A percentile compares a stretch with the other conserved stretches of the same genome.
These are phyloP conservation scores for Mycocentrospora acerina DNA, from an alignment of 2,329 filamentous ascomycete genomes.

Conservation along the genomic window DNA sequence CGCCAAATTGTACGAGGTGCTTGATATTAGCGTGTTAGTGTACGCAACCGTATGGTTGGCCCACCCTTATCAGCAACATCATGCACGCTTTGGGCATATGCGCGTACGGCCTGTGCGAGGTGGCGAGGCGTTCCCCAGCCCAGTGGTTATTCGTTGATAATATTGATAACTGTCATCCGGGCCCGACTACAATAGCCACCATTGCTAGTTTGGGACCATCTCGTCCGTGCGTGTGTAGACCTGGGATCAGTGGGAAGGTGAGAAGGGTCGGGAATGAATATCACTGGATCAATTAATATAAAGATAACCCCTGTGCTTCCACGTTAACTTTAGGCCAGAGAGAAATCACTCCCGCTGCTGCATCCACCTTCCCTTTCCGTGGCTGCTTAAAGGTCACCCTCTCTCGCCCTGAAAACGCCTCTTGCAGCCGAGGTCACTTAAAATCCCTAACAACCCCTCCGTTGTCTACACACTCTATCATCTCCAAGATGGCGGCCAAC, in stretches of 20 bases:
- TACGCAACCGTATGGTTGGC: slow-evolving; percentile 11
- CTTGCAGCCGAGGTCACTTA: too few species aligned
- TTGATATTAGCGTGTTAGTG: slow-evolving; percentile 11
- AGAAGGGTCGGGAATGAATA: slow-evolving; percentile 15
- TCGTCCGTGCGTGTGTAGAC: slow-evolving; percentile 16
- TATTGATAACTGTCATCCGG: slow-evolving; percentile 21
- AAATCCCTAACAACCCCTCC: not conserved
- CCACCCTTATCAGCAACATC: slow-evolving; percentile 26
- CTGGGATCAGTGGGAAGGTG: slow-evolving; percentile 9
- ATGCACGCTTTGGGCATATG: slow-evolving; percentile 16
- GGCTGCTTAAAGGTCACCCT: slow-evolving; percentile 5
- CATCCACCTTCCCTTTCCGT: slow-evolving; percentile 11
- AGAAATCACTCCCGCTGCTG: slow-evolving; percentile 18
- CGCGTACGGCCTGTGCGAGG: slow-evolving; percentile 13
- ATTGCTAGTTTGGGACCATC: slow-evolving; percentile 16
- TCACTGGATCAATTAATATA: slow-evolving; percentile 21
- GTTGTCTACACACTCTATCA: not conserved
- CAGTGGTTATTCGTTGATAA: slow-evolving; percentile 15
- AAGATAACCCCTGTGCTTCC: slow-evolving; percentile 26
- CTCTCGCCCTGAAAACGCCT: slow-evolving; percentile 1
- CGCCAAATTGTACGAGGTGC: slow-evolving; percentile 16
- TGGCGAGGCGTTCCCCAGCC: slow-evolving; percentile 12
- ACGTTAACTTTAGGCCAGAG: slow-evolving; percentile 5
- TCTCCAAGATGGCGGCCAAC: slow-evolving; percentile 23
- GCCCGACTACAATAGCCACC: slow-evolving; percentile 15